Percentiles rank a stretch among this genome's conserved stretches.
These are phyloP conservation scores for Trapa bicornis DNA, from an alignment of 345 rosid genomes.

Conservation along the genomic window DNA sequence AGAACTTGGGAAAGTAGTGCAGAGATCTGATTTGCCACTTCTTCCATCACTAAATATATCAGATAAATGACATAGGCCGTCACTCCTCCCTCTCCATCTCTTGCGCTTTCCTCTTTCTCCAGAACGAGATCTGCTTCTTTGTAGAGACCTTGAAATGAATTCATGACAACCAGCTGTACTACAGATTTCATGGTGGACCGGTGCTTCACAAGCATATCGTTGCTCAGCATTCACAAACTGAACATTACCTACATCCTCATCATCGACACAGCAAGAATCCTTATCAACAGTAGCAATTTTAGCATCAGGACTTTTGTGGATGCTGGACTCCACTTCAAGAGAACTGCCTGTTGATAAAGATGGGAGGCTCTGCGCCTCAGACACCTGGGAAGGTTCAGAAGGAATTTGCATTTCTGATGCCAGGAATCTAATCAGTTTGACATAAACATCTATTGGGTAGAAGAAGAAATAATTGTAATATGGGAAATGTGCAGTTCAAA, in stretches of 20 bases:
- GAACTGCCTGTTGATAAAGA: slow-evolving; percentile 37
- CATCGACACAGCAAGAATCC: slow-evolving; percentile 32
- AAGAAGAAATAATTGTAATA: slow-evolving; percentile 6
- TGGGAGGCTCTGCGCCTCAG: slow-evolving; percentile 27
- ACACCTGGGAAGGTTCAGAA: slow-evolving; percentile 25
- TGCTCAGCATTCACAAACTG: slow-evolving; percentile 44
- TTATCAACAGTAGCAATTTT: slow-evolving; percentile 27
- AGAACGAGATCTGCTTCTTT: slow-evolving; percentile 35
- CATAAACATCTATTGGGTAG: not conserved
- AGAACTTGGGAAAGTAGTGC: slow-evolving; percentile 7
- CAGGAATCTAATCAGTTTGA: slow-evolving; percentile 6
- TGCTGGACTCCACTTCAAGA: slow-evolving; percentile 37
- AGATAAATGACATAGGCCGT: slow-evolving; percentile 33
- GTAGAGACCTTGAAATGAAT: slow-evolving; percentile 25
- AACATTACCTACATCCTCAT: slow-evolving; percentile 27
- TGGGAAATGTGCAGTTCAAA: slow-evolving; percentile 8
- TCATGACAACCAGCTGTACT: slow-evolving; percentile 71
- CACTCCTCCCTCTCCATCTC: slow-evolving; percentile 83
- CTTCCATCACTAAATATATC: slow-evolving; percentile 28
- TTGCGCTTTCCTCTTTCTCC: slow-evolving; percentile 77
- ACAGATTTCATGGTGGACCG: slow-evolving; percentile 49
- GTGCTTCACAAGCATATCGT: slow-evolving; percentile 40
- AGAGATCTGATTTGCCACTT: slow-evolving; percentile 24
- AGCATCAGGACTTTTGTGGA: slow-evolving; percentile 43
- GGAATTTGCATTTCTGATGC: slow-evolving; percentile 29